Percentiles rank a stretch among this genome's conserved stretches.
Evolutionary conservation across 257 asterid species (phyloP).

Genomic region (Scutellaria barbata): DNA sequence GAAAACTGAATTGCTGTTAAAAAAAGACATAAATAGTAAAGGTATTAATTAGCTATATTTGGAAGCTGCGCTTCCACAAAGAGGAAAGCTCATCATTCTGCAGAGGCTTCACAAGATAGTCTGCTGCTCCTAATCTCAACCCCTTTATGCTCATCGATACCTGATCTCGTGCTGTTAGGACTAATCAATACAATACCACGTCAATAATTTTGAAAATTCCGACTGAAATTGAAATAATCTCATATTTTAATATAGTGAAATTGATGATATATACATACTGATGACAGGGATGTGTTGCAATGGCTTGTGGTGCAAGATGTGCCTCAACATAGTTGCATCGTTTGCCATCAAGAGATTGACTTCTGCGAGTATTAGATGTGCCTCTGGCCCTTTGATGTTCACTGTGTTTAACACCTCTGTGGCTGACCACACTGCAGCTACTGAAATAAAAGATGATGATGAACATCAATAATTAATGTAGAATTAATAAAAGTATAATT

Average conservation of each 20-base stretch:
- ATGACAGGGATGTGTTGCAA: conserved; percentile 60
- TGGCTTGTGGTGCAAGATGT: conserved; percentile 52
- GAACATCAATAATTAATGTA: too few species aligned
- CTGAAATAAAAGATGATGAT: conserved; percentile 37
- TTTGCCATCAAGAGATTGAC: conserved; percentile 62
- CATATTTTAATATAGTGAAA: too few species aligned
- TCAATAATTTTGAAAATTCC: neutral
- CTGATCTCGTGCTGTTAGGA: conserved; percentile 56
- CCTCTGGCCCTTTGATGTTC: conserved; percentile 49
- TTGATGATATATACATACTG: conserved; percentile 57
- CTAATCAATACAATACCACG: conserved; percentile 41
- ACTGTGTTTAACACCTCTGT: conserved; percentile 49
- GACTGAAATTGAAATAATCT: too few species aligned
- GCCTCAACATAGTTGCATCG: conserved; percentile 51
- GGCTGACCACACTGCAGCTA: conserved; percentile 57
- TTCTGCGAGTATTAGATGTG: conserved; percentile 63
- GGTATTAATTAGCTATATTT: too few species aligned
- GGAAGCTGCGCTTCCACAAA: conserved; percentile 43
- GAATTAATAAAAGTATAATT: too few species aligned
- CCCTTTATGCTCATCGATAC: conserved; percentile 57
- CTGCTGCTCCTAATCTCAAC: conserved; percentile 68
- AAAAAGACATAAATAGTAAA: too few species aligned
- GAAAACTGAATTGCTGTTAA: neutral
- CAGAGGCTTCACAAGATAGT: conserved; percentile 76
- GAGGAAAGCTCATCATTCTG: conserved; percentile 43